These are phyloP conservation scores for Mrakia frigida DNA, from an alignment of 768 basidiomycete species.

Conservation along the genomic window DNA sequence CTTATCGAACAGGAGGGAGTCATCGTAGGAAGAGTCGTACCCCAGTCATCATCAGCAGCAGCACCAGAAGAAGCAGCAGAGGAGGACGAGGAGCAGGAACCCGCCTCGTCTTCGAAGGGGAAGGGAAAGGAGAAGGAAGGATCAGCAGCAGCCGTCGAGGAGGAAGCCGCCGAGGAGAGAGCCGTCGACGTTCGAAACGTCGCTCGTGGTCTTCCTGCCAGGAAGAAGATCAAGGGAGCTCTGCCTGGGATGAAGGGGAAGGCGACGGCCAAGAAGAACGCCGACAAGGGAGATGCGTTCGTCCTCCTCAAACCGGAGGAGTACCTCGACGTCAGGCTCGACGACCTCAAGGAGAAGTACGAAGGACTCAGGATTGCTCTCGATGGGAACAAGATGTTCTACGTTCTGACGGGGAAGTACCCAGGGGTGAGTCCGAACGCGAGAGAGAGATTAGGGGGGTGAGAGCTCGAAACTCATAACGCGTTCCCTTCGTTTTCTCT, in stretches of 20 bases:
- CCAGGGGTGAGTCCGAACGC: neutral
- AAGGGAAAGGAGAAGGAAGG: neutral
- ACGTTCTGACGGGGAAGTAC: conserved; percentile 12
- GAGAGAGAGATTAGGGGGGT: neutral
- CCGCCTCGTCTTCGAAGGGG: neutral
- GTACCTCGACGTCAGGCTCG: neutral
- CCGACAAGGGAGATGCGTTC: neutral
- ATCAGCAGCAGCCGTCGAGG: neutral
- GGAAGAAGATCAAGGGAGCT: neutral
- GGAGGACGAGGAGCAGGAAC: neutral
- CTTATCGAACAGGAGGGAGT: conserved; percentile 23
- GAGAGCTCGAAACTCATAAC: neutral
- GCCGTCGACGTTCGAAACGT: neutral
- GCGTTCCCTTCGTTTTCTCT: neutral
- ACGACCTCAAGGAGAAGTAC: conserved; percentile 15
- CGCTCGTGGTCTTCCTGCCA: neutral
- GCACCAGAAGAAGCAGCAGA: neutral
- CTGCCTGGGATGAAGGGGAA: neutral
- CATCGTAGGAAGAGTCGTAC: conserved; percentile 5
- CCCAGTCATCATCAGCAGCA: neutral
- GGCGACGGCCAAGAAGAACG: neutral
- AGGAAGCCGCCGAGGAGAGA: neutral
- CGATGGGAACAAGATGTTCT: conserved; percentile 11
- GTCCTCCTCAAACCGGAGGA: conserved; percentile 7
- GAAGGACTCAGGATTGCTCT: conserved; percentile 8